A percentile compares a stretch with the other conserved stretches of the same genome.
These are phyloP conservation scores for Priceomyces carsonii DNA, from an alignment of 805 yeast species.

Conservation along the genomic window DNA sequence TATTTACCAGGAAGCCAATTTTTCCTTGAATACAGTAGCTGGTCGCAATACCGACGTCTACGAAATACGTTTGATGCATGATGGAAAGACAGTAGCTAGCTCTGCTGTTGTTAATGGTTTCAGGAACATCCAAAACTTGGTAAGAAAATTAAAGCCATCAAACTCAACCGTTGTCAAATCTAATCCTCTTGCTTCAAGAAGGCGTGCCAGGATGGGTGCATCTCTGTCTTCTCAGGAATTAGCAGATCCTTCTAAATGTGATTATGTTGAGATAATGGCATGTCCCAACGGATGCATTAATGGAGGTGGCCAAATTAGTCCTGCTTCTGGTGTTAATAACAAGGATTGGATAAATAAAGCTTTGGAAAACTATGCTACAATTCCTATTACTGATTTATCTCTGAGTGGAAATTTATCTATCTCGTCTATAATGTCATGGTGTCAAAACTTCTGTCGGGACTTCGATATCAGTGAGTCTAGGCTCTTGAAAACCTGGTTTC, in stretches of 20 bases:
- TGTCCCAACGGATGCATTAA: slow-evolving; percentile 98
- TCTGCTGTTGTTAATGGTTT: slow-evolving; percentile 82
- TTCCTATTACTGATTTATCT: slow-evolving; percentile 23
- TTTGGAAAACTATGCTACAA: slow-evolving; percentile 31
- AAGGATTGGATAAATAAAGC: slow-evolving; percentile 49
- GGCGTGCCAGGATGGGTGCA: slow-evolving; percentile 40
- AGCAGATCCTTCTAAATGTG: slow-evolving; percentile 68
- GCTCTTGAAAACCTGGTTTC: slow-evolving; percentile 47
- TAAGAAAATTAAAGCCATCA: slow-evolving; percentile 66
- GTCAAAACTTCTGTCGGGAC: slow-evolving; percentile 24
- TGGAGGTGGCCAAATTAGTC: slow-evolving; percentile 89
- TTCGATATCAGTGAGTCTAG: slow-evolving; percentile 34
- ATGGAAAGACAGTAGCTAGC: slow-evolving; percentile 43
- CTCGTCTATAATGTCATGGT: slow-evolving; percentile 8
- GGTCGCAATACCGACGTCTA: slow-evolving; percentile 79
- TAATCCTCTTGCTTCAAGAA: slow-evolving; percentile 44
- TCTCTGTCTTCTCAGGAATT: slow-evolving; percentile 17
- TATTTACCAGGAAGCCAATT: slow-evolving; percentile 16
- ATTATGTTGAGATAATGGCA: slow-evolving; percentile 94
- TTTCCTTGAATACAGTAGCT: slow-evolving; percentile 39
- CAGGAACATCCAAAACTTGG: slow-evolving; percentile 90
- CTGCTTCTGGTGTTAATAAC: slow-evolving; percentile 35
- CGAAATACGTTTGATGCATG: slow-evolving; percentile 60
- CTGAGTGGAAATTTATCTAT: slow-evolving; percentile 2
- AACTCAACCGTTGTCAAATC: slow-evolving; percentile 18